Base-by-base conservation (phyloP, 257 asterid species). In the Paraleonurus japonicus region DNA sequence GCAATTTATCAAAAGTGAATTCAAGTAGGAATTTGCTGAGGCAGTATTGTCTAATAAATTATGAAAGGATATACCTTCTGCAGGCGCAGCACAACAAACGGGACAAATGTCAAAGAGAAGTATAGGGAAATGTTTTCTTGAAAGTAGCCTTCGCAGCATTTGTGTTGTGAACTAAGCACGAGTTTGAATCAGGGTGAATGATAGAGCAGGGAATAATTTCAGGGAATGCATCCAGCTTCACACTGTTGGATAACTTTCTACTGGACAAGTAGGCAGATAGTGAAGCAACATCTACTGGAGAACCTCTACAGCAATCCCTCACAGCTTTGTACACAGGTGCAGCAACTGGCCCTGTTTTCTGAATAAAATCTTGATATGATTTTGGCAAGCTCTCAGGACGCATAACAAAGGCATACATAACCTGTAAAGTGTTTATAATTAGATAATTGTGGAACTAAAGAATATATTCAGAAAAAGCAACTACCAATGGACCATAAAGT, bases 331-430 rank as follows among this genome's bases (percentile, higher is more conserved):
- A 95, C 30, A 92, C 97, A 30, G 97, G 97, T 45, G 92, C 90
- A 50, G 94, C 92, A 54, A 95, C 99, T 33, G 98, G 99, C 75
- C 98, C 99, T 55, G 99, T 95, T 83, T 95, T 95, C 86, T 95
- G 99, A 75, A 95, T 95, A 81, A 92, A 95, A 65, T 95, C 97
- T 86, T 85, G 95, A 82, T 95, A 95, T 77, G 98, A 80, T 82
- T 92, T 88, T 37, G 97, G 99, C 86, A 92, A 83, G 86, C 97
- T 95, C 90, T 95, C 98, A 65, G 99, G 99, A 60, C 96, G 98
- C 99, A 95, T 95, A 30, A 95, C 89, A 76, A 95, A 95, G 71
- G 97, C 87, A 79, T 95, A 95, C 99, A 95, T 95, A 76, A 95
- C 95, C 99, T 95, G 90, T 69, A 19, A 80, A 55, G 24, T 58